phyloP scores from a whole-genome alignment of 306 rosid genomes.

The Acacia confusa region DNA sequence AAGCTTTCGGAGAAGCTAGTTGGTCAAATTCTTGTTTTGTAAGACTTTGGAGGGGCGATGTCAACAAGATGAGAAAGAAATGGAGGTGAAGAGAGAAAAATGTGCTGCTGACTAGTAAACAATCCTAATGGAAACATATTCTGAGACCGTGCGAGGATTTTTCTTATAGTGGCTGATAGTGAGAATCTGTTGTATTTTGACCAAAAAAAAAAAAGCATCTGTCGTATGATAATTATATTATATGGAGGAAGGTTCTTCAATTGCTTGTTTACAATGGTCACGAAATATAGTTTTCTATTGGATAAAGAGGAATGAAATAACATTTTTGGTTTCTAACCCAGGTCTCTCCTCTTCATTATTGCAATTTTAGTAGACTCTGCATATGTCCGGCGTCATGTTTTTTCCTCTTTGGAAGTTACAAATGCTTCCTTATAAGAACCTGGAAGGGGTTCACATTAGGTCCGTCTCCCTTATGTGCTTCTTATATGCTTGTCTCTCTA shows the following conservation, averaged over 20 bases:
- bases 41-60: conserved; percentile 24
- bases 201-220: no score
- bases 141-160: conserved; percentile 17
- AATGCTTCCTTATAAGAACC: not conserved
- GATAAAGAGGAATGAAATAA: conserved; percentile 18
- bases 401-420: not conserved
- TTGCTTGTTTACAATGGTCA: not conserved
- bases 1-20: conserved; percentile 83
- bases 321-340: not conserved
- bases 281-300: conserved; percentile 16
- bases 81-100: conserved; percentile 14
- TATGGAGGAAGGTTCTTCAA: conserved; percentile 1
- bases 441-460: no score
- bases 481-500: no score
- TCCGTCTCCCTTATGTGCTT: no score
- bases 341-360: not conserved
- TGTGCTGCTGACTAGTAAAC: conserved; percentile 21
- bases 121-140: conserved; percentile 22
- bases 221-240: conserved; percentile 22
- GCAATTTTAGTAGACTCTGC: not conserved
- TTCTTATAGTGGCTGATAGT: not conserved
- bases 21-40: conserved; percentile 53
- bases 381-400: not conserved
- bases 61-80: conserved; percentile 25
- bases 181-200: conserved; percentile 28